These are phyloP conservation scores for Diaporthe aspalathi DNA, from an alignment of 2,329 filamentous ascomycete genomes.

Conservation along the genomic window DNA sequence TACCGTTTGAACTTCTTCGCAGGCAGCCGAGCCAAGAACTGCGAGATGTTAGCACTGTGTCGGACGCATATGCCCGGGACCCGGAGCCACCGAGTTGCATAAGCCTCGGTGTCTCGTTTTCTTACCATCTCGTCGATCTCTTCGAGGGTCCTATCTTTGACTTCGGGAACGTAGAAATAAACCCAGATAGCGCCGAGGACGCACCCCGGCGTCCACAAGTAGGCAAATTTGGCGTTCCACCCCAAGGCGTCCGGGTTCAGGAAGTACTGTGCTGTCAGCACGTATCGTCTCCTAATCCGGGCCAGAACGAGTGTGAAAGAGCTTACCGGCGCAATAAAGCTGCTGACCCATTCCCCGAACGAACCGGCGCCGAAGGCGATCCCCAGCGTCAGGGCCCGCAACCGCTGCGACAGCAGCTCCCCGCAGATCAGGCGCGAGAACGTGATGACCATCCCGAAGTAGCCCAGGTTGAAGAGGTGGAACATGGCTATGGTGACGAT, in stretches of 20 bases:
- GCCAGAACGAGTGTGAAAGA: not conserved
- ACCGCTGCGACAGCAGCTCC: constrained; percentile 16
- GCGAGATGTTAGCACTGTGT: too few species aligned
- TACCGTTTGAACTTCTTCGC: too few species aligned
- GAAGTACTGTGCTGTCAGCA: constrained; percentile 6
- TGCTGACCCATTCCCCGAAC: not conserved
- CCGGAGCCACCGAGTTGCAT: too few species aligned
- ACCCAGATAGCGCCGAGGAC: not conserved
- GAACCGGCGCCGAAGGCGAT: not conserved
- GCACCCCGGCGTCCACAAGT: not conserved
- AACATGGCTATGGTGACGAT: constrained; percentile 14
- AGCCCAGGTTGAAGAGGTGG: constrained; percentile 9
- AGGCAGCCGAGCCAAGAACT: too few species aligned
- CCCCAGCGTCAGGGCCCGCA: constrained; percentile 3
- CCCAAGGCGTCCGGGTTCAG: constrained; percentile 1
- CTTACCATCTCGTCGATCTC: constrained; percentile 73
- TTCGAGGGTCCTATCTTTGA: constrained; percentile 74
- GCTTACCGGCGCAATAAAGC: constrained; percentile 17
- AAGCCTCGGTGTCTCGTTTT: too few species aligned
- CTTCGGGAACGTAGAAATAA: constrained; percentile 77
- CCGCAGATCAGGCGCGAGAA: not conserved
- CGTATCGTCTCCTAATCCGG: too few species aligned
- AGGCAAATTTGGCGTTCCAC: constrained; percentile 3
- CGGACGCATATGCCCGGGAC: too few species aligned
- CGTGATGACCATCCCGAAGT: not conserved